Evolutionary conservation across 306 rosid genomes (phyloP), one percentile per base, ranked within the genome.

Genomic region (Neltuma alba): DNA sequence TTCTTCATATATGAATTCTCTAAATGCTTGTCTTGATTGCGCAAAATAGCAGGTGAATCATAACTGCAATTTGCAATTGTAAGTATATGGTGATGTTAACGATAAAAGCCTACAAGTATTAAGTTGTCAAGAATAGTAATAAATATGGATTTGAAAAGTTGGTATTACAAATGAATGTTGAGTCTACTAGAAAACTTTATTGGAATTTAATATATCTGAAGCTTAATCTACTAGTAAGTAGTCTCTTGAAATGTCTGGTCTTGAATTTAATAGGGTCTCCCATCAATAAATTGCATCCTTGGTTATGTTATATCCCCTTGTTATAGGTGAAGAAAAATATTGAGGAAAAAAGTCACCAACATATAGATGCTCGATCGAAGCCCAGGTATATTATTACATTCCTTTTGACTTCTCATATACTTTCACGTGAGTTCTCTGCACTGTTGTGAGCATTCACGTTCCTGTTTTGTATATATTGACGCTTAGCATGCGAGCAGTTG

Each of bases 281-380:
- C 34, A 6, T 36, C 65, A 31, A 66, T 60, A 52, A 65, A 42
- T 63, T 60, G 27, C 11, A 20, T 54, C 30, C 36, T 74, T 71
- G 27, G 54, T 73, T 83, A 64, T 66, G 14, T 78, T 30, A 12
- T 48, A 8, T 75, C 64, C 70, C 61, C 20, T 76, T 71, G 50
- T 78, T 77, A 68, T 55, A 96, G 99, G 93, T 93, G 64, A 85
- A 70, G 68, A 87, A 47, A 80, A 96, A 96, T 77, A 28, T 89
- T 42, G 92, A 89, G 82, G 92, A 87, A 73, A 64, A 81, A 78
- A 83, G 93, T 70, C 85, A 96, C 80, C 94, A 88, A 57, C 98
- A 80, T 28, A 55, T 96, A 83, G 99, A 96, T 86, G 99, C 99
- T 57, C 88, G 99, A 57, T 89, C 97, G 80, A 89, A 93, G 84